phyloP scores from a whole-genome alignment of 2,329 filamentous ascomycete species.

The Exophiala sp. region DNA sequence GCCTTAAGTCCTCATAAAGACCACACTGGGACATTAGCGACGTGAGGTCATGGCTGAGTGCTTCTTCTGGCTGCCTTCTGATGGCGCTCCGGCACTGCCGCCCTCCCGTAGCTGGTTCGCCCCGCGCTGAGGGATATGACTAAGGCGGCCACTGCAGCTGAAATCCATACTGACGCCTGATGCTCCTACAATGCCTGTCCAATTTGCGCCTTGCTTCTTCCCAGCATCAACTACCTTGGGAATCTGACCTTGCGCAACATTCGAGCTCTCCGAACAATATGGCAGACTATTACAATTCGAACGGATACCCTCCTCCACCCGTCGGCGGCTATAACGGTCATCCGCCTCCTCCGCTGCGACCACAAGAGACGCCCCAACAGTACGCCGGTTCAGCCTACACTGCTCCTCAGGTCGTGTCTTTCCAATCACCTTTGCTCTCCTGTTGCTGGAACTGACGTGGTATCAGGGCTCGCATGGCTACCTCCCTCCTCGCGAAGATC shows the following conservation, averaged over 20 bases:
- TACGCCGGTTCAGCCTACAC: constrained; percentile 12
- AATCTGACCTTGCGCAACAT: too few species aligned
- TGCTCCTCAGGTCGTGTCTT: constrained; percentile 12
- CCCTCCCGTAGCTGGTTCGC: not conserved
- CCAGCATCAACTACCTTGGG: too few species aligned
- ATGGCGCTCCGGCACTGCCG: not conserved
- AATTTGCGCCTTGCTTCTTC: too few species aligned
- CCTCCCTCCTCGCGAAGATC: constrained; percentile 24
- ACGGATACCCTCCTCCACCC: constrained; percentile 17
- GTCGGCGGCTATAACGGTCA: constrained; percentile 9
- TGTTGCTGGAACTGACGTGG: constrained; percentile 4
- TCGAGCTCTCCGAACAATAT: constrained; percentile 1
- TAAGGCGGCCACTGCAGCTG: not conserved
- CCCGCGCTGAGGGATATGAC: constrained; percentile 2
- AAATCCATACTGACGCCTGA: not conserved
- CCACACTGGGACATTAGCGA: too few species aligned
- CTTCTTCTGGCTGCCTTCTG: too few species aligned
- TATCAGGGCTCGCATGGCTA: constrained; percentile 14
- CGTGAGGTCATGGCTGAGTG: too few species aligned
- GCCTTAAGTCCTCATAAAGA: too few species aligned
- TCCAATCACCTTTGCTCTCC: not conserved
- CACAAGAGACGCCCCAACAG: constrained; percentile 4
- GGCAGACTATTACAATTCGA: constrained; percentile 19
- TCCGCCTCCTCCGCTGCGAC: constrained; percentile 15
- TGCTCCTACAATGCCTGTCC: too few species aligned